These are phyloP conservation scores for Phytophthora meadii DNA, from an alignment of 352 stramenopile species.

Conservation along the genomic window DNA sequence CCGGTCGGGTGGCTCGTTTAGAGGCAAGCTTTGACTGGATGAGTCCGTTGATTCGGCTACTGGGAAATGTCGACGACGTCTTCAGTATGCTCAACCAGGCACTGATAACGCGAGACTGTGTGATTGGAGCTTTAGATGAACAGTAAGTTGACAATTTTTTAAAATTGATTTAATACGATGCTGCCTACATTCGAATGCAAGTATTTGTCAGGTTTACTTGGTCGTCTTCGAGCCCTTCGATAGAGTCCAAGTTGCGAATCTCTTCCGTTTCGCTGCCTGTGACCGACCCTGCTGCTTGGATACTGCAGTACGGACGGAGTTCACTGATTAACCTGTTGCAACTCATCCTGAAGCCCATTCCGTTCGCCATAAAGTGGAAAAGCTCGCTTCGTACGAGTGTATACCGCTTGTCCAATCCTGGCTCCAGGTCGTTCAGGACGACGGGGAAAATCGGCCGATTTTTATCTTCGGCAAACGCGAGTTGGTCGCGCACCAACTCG, in stretches of 20 bases:
- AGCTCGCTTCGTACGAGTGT: conserved; percentile 71
- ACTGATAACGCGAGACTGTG: not conserved
- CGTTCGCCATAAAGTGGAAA: conserved; percentile 69
- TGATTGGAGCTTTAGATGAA: not conserved
- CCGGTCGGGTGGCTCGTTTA: conserved; percentile 7
- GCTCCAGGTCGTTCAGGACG: conserved; percentile 65
- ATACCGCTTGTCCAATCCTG: conserved; percentile 74
- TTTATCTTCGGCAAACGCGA: conserved; percentile 84
- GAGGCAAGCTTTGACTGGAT: conserved; percentile 7
- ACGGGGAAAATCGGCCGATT: conserved; percentile 73
- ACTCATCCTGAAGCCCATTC: conserved; percentile 60
- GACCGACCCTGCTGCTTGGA: not conserved
- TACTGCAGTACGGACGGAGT: conserved; percentile 1
- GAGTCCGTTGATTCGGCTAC: conserved; percentile 6
- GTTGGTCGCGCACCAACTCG: conserved; percentile 76
- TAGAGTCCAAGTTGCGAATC: conserved; percentile 21
- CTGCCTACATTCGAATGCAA: conserved; percentile 34
- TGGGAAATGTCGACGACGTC: not conserved
- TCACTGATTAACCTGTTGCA: conserved; percentile 32
- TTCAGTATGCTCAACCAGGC: conserved; percentile 1
- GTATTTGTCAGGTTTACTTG: conserved; percentile 14
- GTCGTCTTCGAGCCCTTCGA: conserved; percentile 23
- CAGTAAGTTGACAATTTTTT: not conserved
- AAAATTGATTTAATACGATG: not conserved
- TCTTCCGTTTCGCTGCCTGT: conserved; percentile 14